Evolutionary conservation across 495 filamentous ascomycete genomes (phyloP).

Genomic region (Aspergillus sclerotioniger): DNA sequence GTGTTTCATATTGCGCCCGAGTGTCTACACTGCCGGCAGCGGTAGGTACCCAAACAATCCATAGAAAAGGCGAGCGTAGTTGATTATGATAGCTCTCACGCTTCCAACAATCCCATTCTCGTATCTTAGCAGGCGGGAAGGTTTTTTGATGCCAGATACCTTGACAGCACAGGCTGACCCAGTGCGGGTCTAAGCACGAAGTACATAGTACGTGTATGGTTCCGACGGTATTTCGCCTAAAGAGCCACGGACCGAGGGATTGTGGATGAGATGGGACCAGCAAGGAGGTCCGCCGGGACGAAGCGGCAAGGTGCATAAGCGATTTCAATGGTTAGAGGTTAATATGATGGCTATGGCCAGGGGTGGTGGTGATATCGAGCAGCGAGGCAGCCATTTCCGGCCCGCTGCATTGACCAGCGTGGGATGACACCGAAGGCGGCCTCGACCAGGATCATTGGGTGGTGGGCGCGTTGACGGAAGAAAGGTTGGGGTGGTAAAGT

Average conservation of each 20-base stretch:
- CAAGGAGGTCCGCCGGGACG: not conserved
- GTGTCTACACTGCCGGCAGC: no score
- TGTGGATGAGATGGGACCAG: not conserved
- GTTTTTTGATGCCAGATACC: no score
- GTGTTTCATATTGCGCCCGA: not conserved
- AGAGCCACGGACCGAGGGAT: not conserved
- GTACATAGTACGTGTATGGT: no score
- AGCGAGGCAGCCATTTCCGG: not conserved
- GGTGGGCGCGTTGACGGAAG: not conserved
- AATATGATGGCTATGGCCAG: not conserved
- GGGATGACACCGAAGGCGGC: not conserved
- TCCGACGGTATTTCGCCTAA: no score
- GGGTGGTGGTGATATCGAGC: not conserved
- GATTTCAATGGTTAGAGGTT: not conserved
- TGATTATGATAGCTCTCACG: no score
- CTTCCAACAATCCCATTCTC: no score
- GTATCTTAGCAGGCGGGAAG: no score
- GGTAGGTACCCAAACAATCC: not conserved
- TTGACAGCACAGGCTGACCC: not conserved
- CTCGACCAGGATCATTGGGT: not conserved
- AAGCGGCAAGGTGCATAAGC: slow-evolving; percentile 2
- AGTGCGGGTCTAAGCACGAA: not conserved
- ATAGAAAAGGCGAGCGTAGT: not conserved
- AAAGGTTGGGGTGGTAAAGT: no score
- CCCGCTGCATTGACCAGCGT: not conserved